Conservation (phyloP, 1,284 basidiomycete genomes). For the Leucoagaricus sp. region DNA sequence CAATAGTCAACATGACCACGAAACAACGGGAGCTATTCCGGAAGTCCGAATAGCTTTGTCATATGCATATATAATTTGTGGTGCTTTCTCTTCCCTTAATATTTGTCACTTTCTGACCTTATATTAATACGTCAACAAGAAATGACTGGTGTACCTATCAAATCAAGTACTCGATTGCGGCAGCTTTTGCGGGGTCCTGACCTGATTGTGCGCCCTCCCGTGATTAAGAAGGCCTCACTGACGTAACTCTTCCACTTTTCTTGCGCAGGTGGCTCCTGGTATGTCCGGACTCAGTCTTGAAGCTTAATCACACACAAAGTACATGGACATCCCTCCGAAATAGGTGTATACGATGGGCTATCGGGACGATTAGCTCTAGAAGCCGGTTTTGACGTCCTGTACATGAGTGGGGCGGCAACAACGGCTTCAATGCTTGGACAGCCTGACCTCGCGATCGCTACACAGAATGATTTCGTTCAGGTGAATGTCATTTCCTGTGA, state of each 20-base stretch:
- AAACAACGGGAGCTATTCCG: no score
- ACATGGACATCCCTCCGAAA: no score
- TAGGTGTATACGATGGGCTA: conserved; percentile 14
- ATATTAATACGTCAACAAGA: neutral
- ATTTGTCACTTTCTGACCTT: no score
- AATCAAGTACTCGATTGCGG: conserved; percentile 4
- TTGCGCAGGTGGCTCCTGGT: neutral
- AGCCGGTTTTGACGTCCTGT: conserved; percentile 22
- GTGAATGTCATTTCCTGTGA: no score
- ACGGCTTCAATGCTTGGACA: conserved; percentile 56
- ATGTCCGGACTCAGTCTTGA: neutral
- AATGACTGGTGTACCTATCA: neutral
- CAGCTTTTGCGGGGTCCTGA: neutral
- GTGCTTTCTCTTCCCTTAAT: no score
- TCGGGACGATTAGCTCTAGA: conserved; percentile 14
- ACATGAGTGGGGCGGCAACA: conserved; percentile 51
- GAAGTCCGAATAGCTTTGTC: no score
- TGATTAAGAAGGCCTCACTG: no score
- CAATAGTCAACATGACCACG: no score
- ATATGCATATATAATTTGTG: no score
- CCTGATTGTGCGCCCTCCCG: neutral
- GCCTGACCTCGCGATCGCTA: conserved; percentile 58
- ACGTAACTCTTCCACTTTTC: no score
- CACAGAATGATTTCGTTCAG: conserved; percentile 50
- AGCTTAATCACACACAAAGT: neutral